Evolutionary conservation across 2,329 filamentous ascomycete species (phyloP).

Genomic region (Saccharata proteae): DNA sequence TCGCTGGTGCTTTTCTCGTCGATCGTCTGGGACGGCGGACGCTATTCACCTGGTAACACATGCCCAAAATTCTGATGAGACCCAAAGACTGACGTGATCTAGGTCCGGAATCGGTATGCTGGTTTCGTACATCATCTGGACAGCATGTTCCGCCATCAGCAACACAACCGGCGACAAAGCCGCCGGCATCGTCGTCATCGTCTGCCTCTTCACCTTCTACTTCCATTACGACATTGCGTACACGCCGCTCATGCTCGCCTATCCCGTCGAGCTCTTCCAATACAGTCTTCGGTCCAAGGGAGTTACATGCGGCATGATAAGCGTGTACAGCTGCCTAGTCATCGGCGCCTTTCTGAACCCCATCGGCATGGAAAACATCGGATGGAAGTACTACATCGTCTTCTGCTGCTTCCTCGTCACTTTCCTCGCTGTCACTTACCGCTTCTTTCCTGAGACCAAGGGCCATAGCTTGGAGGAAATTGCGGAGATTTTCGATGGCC

Average conservation of each 20-base stretch:
- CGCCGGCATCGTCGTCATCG: slow-evolving; percentile 20
- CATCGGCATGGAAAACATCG: slow-evolving; percentile 11
- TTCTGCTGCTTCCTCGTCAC: slow-evolving; percentile 23
- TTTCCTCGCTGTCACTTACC: slow-evolving; percentile 13
- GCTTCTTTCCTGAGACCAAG: slow-evolving; percentile 15
- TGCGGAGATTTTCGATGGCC: slow-evolving; percentile 12
- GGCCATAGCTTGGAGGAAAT: slow-evolving; percentile 15
- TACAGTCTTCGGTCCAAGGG: slow-evolving; percentile 35
- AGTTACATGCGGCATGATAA: slow-evolving; percentile 12
- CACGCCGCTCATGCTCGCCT: slow-evolving; percentile 28
- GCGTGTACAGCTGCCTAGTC: slow-evolving; percentile 6
- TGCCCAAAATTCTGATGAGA: too few relatives aligned
- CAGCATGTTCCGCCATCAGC: slow-evolving; percentile 8
- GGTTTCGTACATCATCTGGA: slow-evolving; percentile 21
- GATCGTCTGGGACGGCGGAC: slow-evolving; percentile 22
- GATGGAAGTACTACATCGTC: slow-evolving; percentile 10
- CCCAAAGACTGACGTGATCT: too few relatives aligned
- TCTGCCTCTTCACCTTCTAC: slow-evolving; percentile 9
- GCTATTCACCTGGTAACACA: slow-evolving; percentile 23
- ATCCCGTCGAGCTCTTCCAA: slow-evolving; percentile 35
- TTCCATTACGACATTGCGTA: slow-evolving; percentile 10
- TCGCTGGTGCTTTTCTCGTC: slow-evolving; percentile 19
- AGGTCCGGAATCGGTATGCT: slow-evolving; percentile 30
- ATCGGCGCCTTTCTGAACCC: slow-evolving; percentile 10
- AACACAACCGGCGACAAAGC: slow-evolving; percentile 13